Base-by-base conservation (phyloP, 441 rosid species). In the Macaranga tanarius region DNA sequence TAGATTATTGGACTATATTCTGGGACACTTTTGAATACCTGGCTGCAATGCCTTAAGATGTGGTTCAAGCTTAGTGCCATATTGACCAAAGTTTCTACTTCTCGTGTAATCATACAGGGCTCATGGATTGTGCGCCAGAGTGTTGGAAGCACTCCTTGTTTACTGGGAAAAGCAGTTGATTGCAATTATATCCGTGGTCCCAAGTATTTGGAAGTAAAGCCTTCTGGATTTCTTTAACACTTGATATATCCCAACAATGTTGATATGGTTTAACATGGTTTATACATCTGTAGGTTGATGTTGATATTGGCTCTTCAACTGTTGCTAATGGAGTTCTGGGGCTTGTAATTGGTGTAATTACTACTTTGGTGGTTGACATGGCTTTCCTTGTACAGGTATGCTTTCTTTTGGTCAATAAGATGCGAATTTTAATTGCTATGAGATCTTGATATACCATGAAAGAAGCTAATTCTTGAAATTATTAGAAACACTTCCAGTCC, bases 71-170 rank as follows among this genome's bases (percentile, higher is more conserved):
- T 50, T 26, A 61, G 19, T 48, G 31, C 45, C 31, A n/a, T n/a
- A 67, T 55, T 77, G 48, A 52, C 58, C 2, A 19, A 4, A 23
- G 50, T 64, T 64, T 47, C 26, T 51, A 17, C 19, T 61, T 70
- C 8, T 44, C 59, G 64, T 73, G 74, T 68, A 75, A 79, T 76
- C 63, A 65, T 72, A 52, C 83, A 96, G 99, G 98, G 98, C 8
- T 93, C 99, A 70, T 96, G 98, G 98, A 92, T 96, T 71, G 99
- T 96, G 74, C 92, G 97, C 65, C 98, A 96, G 79, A 96, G 99
- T 79, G 98, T 96, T 73, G 99, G 98, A 77, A 92, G 98, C 88
- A 93, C 98, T 51, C 99, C 99, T 25, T 93, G 99, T 83, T 87
- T 93, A 75, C 79, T 96, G 71, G 98, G 99, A 72, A 96, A 91